Evolutionary conservation across 768 basidiomycete genomes (phyloP).

Genomic region (Mrakia frigida): DNA sequence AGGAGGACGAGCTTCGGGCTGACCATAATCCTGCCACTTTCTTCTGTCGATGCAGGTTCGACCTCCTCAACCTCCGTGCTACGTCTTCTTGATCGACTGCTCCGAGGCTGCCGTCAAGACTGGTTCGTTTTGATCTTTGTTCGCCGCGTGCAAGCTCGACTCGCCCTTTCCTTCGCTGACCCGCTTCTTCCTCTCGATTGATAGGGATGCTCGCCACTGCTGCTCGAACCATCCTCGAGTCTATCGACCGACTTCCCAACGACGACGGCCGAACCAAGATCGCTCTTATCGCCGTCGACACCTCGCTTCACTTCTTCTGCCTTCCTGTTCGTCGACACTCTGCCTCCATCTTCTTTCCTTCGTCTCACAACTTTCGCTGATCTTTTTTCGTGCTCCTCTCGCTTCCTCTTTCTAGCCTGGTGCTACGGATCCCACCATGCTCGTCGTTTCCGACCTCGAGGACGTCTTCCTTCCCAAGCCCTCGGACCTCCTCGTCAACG

Average conservation of each 20-base stretch:
- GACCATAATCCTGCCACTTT: background rate
- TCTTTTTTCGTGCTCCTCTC: background rate
- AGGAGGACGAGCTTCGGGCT: no score
- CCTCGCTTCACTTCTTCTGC: constrained; percentile 93
- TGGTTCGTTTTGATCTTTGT: constrained; percentile 49
- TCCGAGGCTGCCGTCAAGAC: constrained; percentile 86
- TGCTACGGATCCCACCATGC: constrained; percentile 73
- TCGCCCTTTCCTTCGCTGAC: background rate
- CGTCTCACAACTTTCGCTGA: background rate
- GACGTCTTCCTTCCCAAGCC: constrained; percentile 98
- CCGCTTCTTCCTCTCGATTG: background rate
- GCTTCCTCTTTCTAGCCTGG: constrained; percentile 43
- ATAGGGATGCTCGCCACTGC: constrained; percentile 97
- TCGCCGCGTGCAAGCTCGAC: background rate
- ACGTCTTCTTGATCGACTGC: constrained; percentile 95
- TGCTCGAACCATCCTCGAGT: constrained; percentile 91
- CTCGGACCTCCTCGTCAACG: constrained; percentile 89
- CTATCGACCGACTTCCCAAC: constrained; percentile 89
- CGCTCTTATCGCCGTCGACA: constrained; percentile 85
- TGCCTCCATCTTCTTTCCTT: background rate
- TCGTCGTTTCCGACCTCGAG: constrained; percentile 93
- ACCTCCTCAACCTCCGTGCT: constrained; percentile 93
- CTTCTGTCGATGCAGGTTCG: constrained; percentile 50
- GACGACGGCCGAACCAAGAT: constrained; percentile 89
- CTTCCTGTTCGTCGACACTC: constrained; percentile 57